Base-by-base conservation (phyloP, 2,329 filamentous ascomycete genomes). In the Boeremia exigua region DNA sequence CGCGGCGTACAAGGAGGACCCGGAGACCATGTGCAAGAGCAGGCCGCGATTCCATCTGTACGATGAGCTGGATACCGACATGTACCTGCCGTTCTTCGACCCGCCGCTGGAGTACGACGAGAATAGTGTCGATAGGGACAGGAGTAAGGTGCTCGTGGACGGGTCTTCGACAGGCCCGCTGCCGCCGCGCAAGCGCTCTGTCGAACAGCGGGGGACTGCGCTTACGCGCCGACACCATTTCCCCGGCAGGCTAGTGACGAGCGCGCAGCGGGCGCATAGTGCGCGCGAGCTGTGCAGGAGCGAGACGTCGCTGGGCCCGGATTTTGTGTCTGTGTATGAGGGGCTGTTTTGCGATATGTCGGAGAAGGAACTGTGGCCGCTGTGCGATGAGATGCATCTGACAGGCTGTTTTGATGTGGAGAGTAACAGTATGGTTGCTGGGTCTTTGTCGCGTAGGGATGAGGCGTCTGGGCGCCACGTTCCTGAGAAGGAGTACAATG, bases 311-410 rank as follows among this genome's bases (percentile, higher is more conserved):
- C 55, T 62, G 4, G 74, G 73, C 8, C 73, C 71, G 10, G 71
- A 75, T 48, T 69, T 74, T 25, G 70, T 73, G 23, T 74, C 71
- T 7, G 47, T 61, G 11, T 47, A 50, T 4, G 72, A 75, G 50
- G 58, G 58, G 3, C 14, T 70, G 6, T 75, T 71, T 54, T 76
- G 72, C 55, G 69, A 75, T 46, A 76, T 75, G 71, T 57, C 59
- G 3, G 51, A 56, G 7, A 67, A 69, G 44, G 53, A 64, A 38
- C 38, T 67, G 17, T 70, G 64, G 54, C 60, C 66, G 3, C 49
- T 75, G 28, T 75, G 72, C 50, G 53, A 15, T 15, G n/a, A 25
- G 10, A 10, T 39, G 3, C 38, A 46, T 48, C 11, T 19, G 6
- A 49, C 36, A 23, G 38, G 32, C 15, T 59, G 56, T 43, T 59